Conservation (phyloP, 768 basidiomycete species). For the Tulasnella sp. region DNA sequence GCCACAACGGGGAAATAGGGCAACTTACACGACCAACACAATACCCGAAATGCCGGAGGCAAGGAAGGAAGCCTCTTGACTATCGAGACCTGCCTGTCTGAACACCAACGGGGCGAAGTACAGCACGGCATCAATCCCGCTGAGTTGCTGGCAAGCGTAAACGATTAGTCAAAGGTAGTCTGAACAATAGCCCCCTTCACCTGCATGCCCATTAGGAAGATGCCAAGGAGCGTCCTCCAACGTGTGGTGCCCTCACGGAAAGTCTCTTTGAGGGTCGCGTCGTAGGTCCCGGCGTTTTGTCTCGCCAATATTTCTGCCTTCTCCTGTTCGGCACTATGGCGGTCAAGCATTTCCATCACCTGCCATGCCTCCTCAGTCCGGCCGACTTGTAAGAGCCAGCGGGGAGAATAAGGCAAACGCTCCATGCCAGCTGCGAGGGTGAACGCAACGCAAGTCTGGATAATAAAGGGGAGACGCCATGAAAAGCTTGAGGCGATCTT, state of each 20-base stretch:
- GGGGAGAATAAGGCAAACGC: slow-evolving; percentile 16
- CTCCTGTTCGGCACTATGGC: slow-evolving; percentile 25
- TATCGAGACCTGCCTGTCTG: slow-evolving; percentile 38
- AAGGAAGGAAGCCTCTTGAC: slow-evolving; percentile 37
- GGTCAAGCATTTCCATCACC: slow-evolving; percentile 18
- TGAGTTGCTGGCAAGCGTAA: slow-evolving; percentile 21
- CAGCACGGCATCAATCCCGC: slow-evolving; percentile 29
- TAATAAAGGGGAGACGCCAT: slow-evolving; percentile 31
- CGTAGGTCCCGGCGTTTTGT: not conserved
- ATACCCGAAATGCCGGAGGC: slow-evolving; percentile 41
- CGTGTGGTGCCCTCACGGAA: slow-evolving; percentile 12
- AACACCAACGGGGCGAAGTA: slow-evolving; percentile 39
- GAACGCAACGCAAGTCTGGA: slow-evolving; percentile 26
- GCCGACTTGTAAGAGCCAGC: slow-evolving; percentile 32
- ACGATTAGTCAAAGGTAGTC: not conserved
- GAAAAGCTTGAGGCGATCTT: slow-evolving; percentile 25
- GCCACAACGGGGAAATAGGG: not conserved
- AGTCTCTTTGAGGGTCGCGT: slow-evolving; percentile 7
- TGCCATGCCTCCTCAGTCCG: slow-evolving; percentile 26
- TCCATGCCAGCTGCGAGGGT: slow-evolving; percentile 14
- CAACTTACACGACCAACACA: slow-evolving; percentile 27
- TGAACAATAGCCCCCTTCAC: slow-evolving; percentile 18
- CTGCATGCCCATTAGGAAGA: slow-evolving; percentile 37
- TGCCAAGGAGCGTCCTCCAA: slow-evolving; percentile 30
- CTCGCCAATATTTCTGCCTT: slow-evolving; percentile 20